Evolutionary conservation across 345 rosid genomes (phyloP).

Genomic region (Brassica rapa): DNA sequence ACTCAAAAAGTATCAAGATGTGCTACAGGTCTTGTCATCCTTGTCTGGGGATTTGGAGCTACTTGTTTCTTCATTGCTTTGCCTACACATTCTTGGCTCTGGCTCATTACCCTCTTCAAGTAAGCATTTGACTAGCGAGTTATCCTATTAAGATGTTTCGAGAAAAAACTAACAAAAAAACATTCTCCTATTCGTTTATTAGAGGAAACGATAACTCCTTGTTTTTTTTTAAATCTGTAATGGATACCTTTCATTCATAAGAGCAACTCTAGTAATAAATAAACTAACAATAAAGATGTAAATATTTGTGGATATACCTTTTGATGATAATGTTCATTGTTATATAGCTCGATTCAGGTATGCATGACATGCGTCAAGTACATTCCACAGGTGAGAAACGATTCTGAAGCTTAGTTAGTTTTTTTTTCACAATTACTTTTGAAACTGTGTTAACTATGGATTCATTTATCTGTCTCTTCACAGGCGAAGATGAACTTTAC

Average conservation of each 20-base stretch:
- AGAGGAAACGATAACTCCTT: background rate
- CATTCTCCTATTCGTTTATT: background rate
- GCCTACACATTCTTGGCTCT: slow-evolving; percentile 76
- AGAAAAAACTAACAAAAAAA: background rate
- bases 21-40: slow-evolving; percentile 53
- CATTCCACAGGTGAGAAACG: slow-evolving; percentile 72
- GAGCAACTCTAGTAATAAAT: background rate
- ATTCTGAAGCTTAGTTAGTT: background rate
- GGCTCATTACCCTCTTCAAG: slow-evolving; percentile 83
- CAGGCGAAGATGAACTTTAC: slow-evolving; percentile 83
- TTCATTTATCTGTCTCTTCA: slow-evolving; percentile 15
- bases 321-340: slow-evolving; percentile 7
- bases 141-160: background rate
- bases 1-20: slow-evolving; percentile 71
- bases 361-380: slow-evolving; percentile 81
- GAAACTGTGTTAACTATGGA: background rate
- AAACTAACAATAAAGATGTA: background rate
- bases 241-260: background rate
- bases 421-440: background rate
- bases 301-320: slow-evolving; percentile 1
- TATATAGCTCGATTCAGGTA: slow-evolving; percentile 84
- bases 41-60: slow-evolving; percentile 65
- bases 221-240: background rate
- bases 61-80: slow-evolving; percentile 76
- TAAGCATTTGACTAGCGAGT: slow-evolving; percentile 41